These are phyloP conservation scores for Magnusiomyces fungicola DNA, from an alignment of 1,139 yeast species.

Conservation along the genomic window DNA sequence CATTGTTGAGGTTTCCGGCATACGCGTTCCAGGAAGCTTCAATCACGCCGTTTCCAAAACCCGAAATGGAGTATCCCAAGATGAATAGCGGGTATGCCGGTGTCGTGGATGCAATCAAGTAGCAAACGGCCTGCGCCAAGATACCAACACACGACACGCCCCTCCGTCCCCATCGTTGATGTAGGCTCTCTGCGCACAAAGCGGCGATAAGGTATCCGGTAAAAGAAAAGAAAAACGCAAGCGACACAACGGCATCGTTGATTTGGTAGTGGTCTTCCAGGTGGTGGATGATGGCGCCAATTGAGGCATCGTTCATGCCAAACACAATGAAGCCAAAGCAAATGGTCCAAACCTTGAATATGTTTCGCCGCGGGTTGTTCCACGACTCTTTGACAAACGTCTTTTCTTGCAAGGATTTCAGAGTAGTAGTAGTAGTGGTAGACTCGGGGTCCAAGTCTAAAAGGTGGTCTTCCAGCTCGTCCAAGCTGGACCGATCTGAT, in stretches of 20 bases:
- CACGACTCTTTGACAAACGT: slow-evolving; percentile 3
- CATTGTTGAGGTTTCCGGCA: slow-evolving; percentile 42
- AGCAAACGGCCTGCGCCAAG: slow-evolving; percentile 35
- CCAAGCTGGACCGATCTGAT: background rate
- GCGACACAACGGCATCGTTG: slow-evolving; percentile 24
- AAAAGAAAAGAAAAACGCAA: slow-evolving; percentile 28
- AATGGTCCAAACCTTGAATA: slow-evolving; percentile 18
- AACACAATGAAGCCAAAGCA: slow-evolving; percentile 26
- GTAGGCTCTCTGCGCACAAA: slow-evolving; percentile 30
- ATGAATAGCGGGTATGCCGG: slow-evolving; percentile 39
- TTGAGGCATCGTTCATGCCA: slow-evolving; percentile 28
- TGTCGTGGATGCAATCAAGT: slow-evolving; percentile 37
- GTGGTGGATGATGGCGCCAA: slow-evolving; percentile 26
- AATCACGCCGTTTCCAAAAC: slow-evolving; percentile 51
- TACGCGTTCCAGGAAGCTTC: slow-evolving; percentile 54
- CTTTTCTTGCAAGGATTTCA: background rate
- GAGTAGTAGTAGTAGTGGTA: background rate
- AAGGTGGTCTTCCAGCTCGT: background rate
- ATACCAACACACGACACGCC: slow-evolving; percentile 38
- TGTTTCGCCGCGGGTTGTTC: slow-evolving; percentile 10
- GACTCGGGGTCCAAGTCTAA: background rate
- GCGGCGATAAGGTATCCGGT: slow-evolving; percentile 37
- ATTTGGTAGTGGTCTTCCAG: slow-evolving; percentile 26
- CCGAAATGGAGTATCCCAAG: slow-evolving; percentile 50
- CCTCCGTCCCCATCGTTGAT: slow-evolving; percentile 38